A percentile compares a stretch with the other conserved stretches of the same genome.
These are phyloP conservation scores for Eleusine indica DNA, from an alignment of 176 grass and related monocot genomes.

Conservation along the genomic window DNA sequence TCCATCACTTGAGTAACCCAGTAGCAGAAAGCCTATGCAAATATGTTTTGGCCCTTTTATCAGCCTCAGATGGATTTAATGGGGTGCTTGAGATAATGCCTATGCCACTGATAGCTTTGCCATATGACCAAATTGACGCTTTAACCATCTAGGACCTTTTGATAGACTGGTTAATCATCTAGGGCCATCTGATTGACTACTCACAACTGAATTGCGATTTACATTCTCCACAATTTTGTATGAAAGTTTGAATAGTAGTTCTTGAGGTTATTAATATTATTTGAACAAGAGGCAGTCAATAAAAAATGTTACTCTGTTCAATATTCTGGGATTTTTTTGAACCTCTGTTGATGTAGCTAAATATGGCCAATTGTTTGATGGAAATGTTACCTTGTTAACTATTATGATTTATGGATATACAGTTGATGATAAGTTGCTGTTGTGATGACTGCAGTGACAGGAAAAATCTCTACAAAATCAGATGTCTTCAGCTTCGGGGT, in stretches of 20 bases:
- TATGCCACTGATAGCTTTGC: neutral
- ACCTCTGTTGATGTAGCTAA: conserved; percentile 10
- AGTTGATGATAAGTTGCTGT: conserved; percentile 20
- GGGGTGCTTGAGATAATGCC: neutral
- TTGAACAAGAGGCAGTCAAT: neutral
- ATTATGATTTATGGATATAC: conserved; percentile 12
- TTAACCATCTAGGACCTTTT: neutral
- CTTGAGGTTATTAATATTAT: neutral
- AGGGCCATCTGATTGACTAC: no score
- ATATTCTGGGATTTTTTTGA: neutral
- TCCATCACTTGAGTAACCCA: neutral
- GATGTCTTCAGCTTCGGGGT: conserved; percentile 97
- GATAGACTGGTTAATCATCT: neutral
- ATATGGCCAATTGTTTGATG: neutral
- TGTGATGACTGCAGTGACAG: conserved; percentile 66
- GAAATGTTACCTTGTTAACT: neutral
- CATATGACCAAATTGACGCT: neutral
- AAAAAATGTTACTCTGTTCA: neutral
- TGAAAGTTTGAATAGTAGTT: neutral
- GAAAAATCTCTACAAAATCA: conserved; percentile 92
- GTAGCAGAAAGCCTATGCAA: neutral
- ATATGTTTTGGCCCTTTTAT: neutral
- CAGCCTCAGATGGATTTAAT: neutral
- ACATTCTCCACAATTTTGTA: neutral
- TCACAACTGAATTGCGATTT: neutral